Evolutionary conservation across 1,139 yeast genomes (phyloP).

Genomic region (Sugiyamaella pinicola): DNA sequence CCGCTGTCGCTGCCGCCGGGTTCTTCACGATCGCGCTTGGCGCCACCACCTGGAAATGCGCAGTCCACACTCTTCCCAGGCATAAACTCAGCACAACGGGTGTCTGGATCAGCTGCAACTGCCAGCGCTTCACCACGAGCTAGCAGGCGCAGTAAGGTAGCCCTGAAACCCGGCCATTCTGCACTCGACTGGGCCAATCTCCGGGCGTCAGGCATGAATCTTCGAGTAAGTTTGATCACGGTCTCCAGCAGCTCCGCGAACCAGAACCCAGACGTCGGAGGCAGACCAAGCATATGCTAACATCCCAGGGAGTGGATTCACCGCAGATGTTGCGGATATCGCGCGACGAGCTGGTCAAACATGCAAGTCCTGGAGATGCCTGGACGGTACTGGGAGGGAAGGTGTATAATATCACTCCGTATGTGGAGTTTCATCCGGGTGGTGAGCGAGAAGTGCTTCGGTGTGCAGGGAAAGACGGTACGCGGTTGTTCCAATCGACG

Average conservation of each 20-base stretch:
- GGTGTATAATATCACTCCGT: slow-evolving; percentile 83
- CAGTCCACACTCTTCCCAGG: slow-evolving; percentile 13
- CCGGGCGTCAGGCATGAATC: slow-evolving; percentile 49
- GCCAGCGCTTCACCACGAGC: slow-evolving; percentile 46
- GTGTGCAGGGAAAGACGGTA: slow-evolving; percentile 85
- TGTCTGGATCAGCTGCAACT: slow-evolving; percentile 6
- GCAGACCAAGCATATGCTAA: neutral
- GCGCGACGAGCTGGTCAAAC: slow-evolving; percentile 60
- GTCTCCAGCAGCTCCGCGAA: slow-evolving; percentile 14
- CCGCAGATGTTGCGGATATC: slow-evolving; percentile 52
- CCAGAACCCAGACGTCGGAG: neutral
- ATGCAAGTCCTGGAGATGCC: slow-evolving; percentile 62
- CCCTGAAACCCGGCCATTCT: slow-evolving; percentile 75
- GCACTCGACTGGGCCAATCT: slow-evolving; percentile 84
- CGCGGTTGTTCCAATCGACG: slow-evolving; percentile 72
- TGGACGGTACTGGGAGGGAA: slow-evolving; percentile 85
- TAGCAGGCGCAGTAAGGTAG: slow-evolving; percentile 51
- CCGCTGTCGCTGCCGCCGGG: neutral
- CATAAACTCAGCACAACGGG: slow-evolving; percentile 13
- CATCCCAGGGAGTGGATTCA: slow-evolving; percentile 31
- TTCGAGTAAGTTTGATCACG: slow-evolving; percentile 44
- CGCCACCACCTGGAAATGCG: slow-evolving; percentile 13
- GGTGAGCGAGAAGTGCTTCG: slow-evolving; percentile 78
- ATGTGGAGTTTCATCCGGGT: slow-evolving; percentile 89
- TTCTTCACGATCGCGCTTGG: slow-evolving; percentile 8